Conservation (phyloP, 2,329 filamentous ascomycete genomes). For the Epichloe baconii region DNA sequence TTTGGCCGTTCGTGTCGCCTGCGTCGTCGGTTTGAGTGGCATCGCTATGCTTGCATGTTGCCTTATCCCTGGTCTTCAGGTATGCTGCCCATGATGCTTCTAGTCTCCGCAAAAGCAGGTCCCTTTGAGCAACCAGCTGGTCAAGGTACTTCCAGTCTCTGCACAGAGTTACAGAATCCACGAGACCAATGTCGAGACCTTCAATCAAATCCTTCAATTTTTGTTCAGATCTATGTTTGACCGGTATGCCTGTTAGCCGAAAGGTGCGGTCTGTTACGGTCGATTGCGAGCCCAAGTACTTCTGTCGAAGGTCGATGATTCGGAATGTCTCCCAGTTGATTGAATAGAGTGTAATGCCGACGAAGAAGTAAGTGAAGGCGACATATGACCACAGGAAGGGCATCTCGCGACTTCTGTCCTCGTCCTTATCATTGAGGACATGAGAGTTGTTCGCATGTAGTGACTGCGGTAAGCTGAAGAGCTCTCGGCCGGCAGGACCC, state of each 20-base stretch:
- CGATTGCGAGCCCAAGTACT: constrained; percentile 83
- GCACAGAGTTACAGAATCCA: constrained; percentile 78
- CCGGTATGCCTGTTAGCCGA: constrained; percentile 75
- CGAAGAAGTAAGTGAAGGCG: constrained; percentile 90
- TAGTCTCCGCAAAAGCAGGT: constrained; percentile 52
- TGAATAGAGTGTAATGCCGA: constrained; percentile 65
- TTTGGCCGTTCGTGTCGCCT: constrained; percentile 13
- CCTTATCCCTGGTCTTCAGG: constrained; percentile 15
- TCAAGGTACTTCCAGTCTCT: constrained; percentile 79
- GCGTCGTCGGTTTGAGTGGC: constrained; percentile 3
- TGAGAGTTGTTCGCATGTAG: constrained; percentile 9
- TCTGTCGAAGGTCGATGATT: constrained; percentile 75
- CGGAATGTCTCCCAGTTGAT: constrained; percentile 72
- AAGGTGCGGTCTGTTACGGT: constrained; percentile 96
- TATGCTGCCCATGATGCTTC: constrained; percentile 77
- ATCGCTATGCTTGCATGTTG: constrained; percentile 5
- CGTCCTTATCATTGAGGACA: constrained; percentile 17
- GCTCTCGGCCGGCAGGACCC: constrained; percentile 4
- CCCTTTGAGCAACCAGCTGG: constrained; percentile 53
- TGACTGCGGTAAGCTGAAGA: not conserved
- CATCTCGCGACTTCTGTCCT: constrained; percentile 21
- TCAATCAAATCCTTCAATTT: constrained; percentile 81
- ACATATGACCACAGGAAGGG: constrained; percentile 83
- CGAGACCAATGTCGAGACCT: constrained; percentile 74
- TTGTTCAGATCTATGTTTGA: constrained; percentile 63